A percentile compares a stretch with the other conserved stretches of the same genome.
These are phyloP conservation scores for Ophiostoma himal-ulmi DNA, from an alignment of 2,329 filamentous ascomycete genomes.

Conservation along the genomic window DNA sequence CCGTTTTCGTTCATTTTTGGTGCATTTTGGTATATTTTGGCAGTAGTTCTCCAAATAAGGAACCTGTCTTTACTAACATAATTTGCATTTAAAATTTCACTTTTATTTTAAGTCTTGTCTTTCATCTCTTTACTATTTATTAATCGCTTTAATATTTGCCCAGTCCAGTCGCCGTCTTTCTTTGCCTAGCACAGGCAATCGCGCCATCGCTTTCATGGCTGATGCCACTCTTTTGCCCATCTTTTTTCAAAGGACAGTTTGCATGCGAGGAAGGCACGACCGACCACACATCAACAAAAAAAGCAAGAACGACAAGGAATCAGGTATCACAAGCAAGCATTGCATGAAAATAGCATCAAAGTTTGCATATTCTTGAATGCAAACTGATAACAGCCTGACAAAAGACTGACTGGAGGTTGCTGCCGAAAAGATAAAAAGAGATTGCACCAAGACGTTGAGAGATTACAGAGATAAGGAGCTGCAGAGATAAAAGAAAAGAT, in stretches of 20 bases:
- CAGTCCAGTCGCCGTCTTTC: not conserved
- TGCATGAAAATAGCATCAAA: not conserved
- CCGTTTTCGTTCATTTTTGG: not conserved
- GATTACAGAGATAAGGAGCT: not conserved
- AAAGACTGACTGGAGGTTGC: no score
- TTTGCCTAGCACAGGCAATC: slow-evolving; percentile 24
- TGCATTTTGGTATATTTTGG: not conserved
- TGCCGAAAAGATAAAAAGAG: not conserved
- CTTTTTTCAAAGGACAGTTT: not conserved
- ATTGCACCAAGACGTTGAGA: not conserved
- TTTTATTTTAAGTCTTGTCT: not conserved
- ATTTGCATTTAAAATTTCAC: not conserved
- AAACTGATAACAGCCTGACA: not conserved
- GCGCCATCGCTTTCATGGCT: slow-evolving; percentile 31
- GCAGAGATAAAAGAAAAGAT: not conserved
- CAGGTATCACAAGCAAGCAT: not conserved
- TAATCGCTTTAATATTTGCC: not conserved
- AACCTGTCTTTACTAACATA: not conserved
- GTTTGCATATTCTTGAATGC: not conserved
- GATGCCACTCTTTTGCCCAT: slow-evolving; percentile 29
- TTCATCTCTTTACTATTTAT: not conserved
- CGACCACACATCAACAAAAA: not conserved
- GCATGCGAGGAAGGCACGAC: not conserved
- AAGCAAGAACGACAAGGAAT: not conserved
- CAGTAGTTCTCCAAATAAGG: not conserved